Evolutionary conservation across 177 flowering plant genomes (phyloP), one percentile per base, ranked within the genome.

Genomic region (Tripterygium wilfordii): DNA sequence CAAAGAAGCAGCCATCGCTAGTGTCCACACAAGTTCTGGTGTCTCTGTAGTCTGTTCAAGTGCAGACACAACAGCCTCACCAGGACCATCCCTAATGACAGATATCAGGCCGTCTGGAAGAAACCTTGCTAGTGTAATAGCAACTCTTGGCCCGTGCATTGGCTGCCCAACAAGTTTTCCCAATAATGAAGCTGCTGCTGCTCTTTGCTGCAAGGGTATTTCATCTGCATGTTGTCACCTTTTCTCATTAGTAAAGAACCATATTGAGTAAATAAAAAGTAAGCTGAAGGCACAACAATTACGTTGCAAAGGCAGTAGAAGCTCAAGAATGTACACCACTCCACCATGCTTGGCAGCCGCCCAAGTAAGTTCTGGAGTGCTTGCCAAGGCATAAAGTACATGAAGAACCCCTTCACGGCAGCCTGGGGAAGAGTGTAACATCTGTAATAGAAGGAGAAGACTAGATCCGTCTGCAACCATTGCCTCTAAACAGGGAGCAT

Each of bases 301-400:
- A 92, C 99, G 91, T 66, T 81, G 79, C 61, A 77, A 53, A 37
- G 99, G 99, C 63, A 94, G 70, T 35, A 94, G 85, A 72, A 94
- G 82, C 61, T 86, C 95, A 57, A 94, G 96, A 72, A 94, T 94
- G 74, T 82, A 94, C 10, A 94, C 88, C 12, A 85, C 99, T 40
- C 99, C 99, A 58, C 99, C 99, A 76, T 89, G 92, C 74, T 89
- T 94, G 54, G 99, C 99, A 71, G 95, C 97, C 23, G 95, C 80
- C 99, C 99, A 94, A 50, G 97, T 96, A 62, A 94, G 92, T 68
- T 94, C 99, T 32, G 99, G 71, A 23, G 99, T 94, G 76, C 95
- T 77, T 48, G 99, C 99, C 79, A 94, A 74, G 29, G 99, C 95
- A 73, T 87, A 89, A 49, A 94, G 96, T 62, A 94, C 96, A 77